Evolutionary conservation across 805 yeast genomes (phyloP).

Genomic region (Phaffomyces thermotolerans): DNA sequence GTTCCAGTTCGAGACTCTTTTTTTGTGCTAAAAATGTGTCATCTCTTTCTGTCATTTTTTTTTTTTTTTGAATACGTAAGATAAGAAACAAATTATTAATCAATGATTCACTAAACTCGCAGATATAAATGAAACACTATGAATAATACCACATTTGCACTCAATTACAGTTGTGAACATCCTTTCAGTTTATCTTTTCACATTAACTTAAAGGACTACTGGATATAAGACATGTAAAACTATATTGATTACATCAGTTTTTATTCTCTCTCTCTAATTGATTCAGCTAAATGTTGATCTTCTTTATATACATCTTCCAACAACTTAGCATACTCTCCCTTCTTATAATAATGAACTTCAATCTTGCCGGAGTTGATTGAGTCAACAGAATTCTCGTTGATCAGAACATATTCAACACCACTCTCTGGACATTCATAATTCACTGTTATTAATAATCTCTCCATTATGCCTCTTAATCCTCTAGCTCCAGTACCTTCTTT

Average conservation of each 20-base stretch:
- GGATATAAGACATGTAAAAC: no score
- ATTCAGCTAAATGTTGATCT: conserved; percentile 31
- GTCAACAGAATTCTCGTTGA: conserved; percentile 38
- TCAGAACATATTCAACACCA: conserved; percentile 41
- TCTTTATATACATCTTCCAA: conserved; percentile 35
- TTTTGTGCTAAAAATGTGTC: not conserved
- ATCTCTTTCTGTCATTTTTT: no score
- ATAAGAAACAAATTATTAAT: no score
- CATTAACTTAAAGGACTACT: no score
- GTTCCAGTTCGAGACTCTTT: no score
- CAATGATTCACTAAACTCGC: no score
- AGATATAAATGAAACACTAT: no score
- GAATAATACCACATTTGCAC: no score
- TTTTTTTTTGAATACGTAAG: no score
- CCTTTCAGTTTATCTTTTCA: no score
- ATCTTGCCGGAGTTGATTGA: conserved; percentile 29
- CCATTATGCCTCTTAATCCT: conserved; percentile 50
- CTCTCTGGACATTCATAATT: conserved; percentile 58
- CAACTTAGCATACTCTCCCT: conserved; percentile 36
- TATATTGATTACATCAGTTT: not conserved
- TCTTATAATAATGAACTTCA: conserved; percentile 37
- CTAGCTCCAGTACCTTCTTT: conserved; percentile 56
- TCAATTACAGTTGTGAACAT: no score
- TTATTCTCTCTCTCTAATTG: not conserved
- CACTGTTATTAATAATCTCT: conserved; percentile 40